Base-by-base conservation (phyloP, 768 basidiomycete genomes). In the Tylopilus balloui region DNA sequence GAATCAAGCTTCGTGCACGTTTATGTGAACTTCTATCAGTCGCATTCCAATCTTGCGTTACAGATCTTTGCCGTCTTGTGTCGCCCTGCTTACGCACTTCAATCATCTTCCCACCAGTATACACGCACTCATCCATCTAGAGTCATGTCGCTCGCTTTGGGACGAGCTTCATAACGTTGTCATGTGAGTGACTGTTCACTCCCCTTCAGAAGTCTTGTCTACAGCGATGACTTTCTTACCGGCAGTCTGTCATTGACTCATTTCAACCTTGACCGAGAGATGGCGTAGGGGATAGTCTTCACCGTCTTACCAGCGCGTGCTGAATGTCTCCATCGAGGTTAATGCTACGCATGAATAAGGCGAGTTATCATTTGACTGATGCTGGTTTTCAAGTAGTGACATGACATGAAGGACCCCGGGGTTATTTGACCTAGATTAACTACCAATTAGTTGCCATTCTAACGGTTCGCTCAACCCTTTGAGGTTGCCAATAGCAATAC, bases 71-170 rank as follows among this genome's bases (percentile, higher is more conserved):
- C 67, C 13, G 74, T 78, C 2, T 81, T 65, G 0, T 69, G 3
- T 77, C 75, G 69, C 62, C 1, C 60, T 83, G 24, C 79, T 83
- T 47, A 71, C 77, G 2, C 79, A 83, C 50, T 69, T 73, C 2
- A 61, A 80, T 17, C 6, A 15, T 20, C 8, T 2, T 4, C 2
- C 15, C 12, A n/a, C 8, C 1, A 2, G 1, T 28, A n/a, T 41
- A 31, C 21, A 7, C 24, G 19, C 37, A 42, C 24, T 57, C 21
- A 53, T 45, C n/a, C 17, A 5, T 20, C n/a, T n/a, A n/a, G n/a
- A n/a, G n/a, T n/a, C n/a, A n/a, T n/a, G n/a, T n/a, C n/a, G n/a
- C n/a, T n/a, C n/a, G n/a, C n/a, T n/a, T n/a, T 48, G 45, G 0
- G 37, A 20, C 4, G 23, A 46, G 14, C 49, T 50, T n/a, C 11